These are phyloP conservation scores for Mediolabrus comicus DNA, from an alignment of 108 stramenopile genomes.

Conservation along the genomic window DNA sequence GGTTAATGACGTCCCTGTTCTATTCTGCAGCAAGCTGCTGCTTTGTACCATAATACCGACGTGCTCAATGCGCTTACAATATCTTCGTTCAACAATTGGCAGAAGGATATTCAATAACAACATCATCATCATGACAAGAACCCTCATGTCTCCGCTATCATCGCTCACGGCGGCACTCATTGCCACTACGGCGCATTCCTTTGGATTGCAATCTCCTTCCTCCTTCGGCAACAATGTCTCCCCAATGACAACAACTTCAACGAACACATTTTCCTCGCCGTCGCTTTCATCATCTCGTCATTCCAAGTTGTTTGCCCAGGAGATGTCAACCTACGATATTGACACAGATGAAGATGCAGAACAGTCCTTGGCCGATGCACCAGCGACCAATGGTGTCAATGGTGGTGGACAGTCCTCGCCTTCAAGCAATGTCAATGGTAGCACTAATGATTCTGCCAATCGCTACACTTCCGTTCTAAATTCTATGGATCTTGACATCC, in stretches of 20 bases:
- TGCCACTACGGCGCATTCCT: neutral
- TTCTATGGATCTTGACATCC: conserved; percentile 26
- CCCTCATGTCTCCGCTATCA: neutral
- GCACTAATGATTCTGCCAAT: neutral
- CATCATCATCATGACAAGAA: neutral
- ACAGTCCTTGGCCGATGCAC: conserved; percentile 5
- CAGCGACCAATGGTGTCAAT: conserved; percentile 8
- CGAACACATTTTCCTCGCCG: neutral
- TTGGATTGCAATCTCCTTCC: neutral
- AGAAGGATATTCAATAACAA: neutral
- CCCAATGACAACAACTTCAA: neutral
- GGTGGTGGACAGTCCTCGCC: neutral
- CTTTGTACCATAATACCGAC: no score
- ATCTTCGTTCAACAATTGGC: neutral
- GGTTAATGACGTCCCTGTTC: no score
- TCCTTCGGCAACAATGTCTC: neutral
- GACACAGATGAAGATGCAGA: conserved; percentile 27
- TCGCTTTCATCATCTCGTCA: neutral
- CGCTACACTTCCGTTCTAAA: conserved; percentile 29
- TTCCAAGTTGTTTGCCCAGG: conserved; percentile 10
- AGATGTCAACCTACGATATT: conserved; percentile 23
- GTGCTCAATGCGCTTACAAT: neutral
- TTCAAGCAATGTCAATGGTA: conserved; percentile 6
- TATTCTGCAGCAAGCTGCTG: no score
- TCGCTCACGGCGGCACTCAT: neutral